phyloP scores from a whole-genome alignment of 441 rosid genomes.

The Populus hybrid region DNA sequence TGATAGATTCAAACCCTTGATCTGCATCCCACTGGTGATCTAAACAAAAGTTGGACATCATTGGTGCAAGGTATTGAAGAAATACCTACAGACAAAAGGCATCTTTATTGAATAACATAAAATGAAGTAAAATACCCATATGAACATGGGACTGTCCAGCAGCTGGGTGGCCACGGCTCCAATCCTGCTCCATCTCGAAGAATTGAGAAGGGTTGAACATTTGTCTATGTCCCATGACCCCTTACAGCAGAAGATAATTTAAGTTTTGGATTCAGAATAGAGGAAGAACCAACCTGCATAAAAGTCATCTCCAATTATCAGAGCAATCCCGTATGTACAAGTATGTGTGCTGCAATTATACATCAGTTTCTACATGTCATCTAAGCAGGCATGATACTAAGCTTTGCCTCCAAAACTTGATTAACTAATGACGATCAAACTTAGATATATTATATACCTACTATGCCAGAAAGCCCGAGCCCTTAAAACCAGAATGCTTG shows the following conservation, averaged over 20 bases:
- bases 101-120: neutral
- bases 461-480: neutral
- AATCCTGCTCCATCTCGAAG: conserved; percentile 20
- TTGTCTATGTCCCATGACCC: conserved; percentile 21
- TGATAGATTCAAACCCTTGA: neutral
- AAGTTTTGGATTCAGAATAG: conserved; percentile 1
- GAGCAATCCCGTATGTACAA: neutral
- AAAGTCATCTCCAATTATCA: neutral
- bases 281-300: conserved; percentile 21
- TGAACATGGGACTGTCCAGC: conserved; percentile 17
- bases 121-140: conserved; percentile 16
- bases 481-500: neutral
- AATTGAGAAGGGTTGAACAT: conserved; percentile 16
- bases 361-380: neutral
- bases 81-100: neutral
- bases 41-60: neutral
- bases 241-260: neutral
- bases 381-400: conserved; percentile 2
- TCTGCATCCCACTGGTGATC: neutral
- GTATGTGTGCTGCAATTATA: neutral
- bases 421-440: neutral
- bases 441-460: neutral
- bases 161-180: conserved; percentile 12
- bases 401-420: neutral
- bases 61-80: neutral